Evolutionary conservation across 257 asterid species (phyloP), one percentile per base, ranked within the genome.

Genomic region (Solanum microdontum): DNA sequence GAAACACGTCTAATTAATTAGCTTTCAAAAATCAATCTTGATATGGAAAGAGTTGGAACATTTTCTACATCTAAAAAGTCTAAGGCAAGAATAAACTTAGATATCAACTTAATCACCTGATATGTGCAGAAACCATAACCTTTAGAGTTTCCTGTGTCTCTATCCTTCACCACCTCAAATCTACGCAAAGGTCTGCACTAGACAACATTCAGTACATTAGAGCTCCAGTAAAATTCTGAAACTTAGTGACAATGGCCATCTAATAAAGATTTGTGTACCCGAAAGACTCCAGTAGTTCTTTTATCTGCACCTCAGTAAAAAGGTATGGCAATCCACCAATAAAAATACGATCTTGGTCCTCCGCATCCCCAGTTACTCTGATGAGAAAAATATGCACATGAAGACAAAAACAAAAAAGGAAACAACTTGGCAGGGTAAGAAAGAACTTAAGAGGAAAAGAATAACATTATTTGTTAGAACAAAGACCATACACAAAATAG

Each of bases 81-180:
- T 79, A 15, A 79, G 84, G 14, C 39, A 79, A 79, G 62, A 79
- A 79, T 79, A 21, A 13, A 79, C 39, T 26, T 79, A 8, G 64
- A 4, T 43, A 79, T 45, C 84, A 79, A 15, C 84, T 79, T 26
- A 79, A 43, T 79, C 58, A 79, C 84, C 84, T 79, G 84, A 79
- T 79, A 79, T 79, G 84, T 26, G 91, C 99, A 97, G 89, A 97
- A 97, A n/a, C 99, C 99, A 91, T 97, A 96, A 91, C 99, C 99
- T 92, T 97, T 97, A 51, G 99, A 97, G 91, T 97, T 97, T 84
- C 99, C 99, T 3, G 99, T 97, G 91, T 97, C 99, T 90, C 99
- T 90, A 88, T 97, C 99, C 92, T 96, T 97, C 66, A 97, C 99
- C 89, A 97, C 91, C 91, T 96, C 98, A 90, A 97, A 97, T 86